phyloP scores from a whole-genome alignment of 73 alveolate species.

The Tetrahymena borealis region DNA sequence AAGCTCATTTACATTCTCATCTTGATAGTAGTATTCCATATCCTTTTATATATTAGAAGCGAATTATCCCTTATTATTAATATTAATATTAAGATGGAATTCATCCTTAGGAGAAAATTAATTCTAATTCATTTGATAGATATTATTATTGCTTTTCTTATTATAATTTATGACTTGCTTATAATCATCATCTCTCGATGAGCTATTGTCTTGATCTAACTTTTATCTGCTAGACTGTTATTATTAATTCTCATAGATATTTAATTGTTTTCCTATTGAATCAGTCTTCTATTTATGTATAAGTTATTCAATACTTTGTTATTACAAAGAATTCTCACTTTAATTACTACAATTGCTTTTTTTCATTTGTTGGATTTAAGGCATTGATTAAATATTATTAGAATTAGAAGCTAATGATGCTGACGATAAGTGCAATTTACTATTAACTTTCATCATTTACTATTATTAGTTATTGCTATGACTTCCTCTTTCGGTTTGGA shows the following conservation, averaged over 20 bases:
- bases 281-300: neutral
- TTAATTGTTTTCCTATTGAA: neutral
- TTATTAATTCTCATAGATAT: neutral
- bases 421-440: neutral
- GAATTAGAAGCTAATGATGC: neutral
- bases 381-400: neutral
- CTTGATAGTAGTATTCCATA: neutral
- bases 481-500: neutral
- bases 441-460: neutral
- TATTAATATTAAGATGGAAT: too few relatives aligned
- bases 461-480: neutral
- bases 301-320: neutral
- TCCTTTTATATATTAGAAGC: neutral
- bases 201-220: neutral
- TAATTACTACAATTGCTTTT: neutral
- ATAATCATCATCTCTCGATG: neutral
- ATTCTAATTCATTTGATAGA: neutral
- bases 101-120: neutral
- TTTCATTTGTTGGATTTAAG: neutral
- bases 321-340: neutral
- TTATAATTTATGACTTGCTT: neutral
- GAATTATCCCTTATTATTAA: too few relatives aligned
- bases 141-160: neutral
- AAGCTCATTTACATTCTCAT: neutral
- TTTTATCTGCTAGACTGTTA: neutral